Evolutionary conservation across 129 eudicot genomes (phyloP).

Genomic region (Erigeron canadensis): DNA sequence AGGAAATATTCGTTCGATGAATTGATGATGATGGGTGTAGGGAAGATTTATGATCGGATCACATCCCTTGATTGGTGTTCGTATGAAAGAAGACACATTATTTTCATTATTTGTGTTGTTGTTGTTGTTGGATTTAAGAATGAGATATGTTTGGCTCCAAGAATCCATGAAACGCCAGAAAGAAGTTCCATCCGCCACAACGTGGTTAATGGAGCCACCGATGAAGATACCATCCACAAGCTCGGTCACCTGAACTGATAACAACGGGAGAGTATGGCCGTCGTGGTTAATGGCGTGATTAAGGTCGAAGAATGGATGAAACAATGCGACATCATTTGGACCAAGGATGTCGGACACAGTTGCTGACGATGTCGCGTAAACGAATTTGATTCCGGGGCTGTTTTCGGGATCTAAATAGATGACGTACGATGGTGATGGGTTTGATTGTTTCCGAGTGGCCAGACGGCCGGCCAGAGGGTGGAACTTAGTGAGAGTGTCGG

Average conservation of each 20-base stretch:
- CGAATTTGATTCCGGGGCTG: no score
- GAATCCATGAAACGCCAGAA: constrained; percentile 53
- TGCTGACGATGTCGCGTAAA: constrained; percentile 35
- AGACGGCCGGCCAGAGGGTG: no score
- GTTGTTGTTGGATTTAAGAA: no score
- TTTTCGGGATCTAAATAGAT: constrained; percentile 35
- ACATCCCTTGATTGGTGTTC: constrained; percentile 35
- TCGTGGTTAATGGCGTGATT: constrained; percentile 40
- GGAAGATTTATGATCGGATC: constrained; percentile 42
- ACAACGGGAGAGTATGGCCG: constrained; percentile 39
- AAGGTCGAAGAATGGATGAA: constrained; percentile 47
- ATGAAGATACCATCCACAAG: constrained; percentile 37
- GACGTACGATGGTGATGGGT: constrained; percentile 32
- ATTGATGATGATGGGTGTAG: constrained; percentile 42
- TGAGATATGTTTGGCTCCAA: constrained; percentile 36
- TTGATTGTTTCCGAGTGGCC: constrained; percentile 30
- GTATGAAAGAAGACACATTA: constrained; percentile 28
- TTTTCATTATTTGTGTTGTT: neutral
- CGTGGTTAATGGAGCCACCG: constrained; percentile 47
- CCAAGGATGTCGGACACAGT: constrained; percentile 34
- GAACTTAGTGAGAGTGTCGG: constrained; percentile 48
- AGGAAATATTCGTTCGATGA: constrained; percentile 36
- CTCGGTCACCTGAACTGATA: constrained; percentile 40
- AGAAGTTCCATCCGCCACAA: constrained; percentile 47
- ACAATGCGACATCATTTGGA: constrained; percentile 28